phyloP scores from a whole-genome alignment of 768 basidiomycete genomes.

The Russula brevipes region DNA sequence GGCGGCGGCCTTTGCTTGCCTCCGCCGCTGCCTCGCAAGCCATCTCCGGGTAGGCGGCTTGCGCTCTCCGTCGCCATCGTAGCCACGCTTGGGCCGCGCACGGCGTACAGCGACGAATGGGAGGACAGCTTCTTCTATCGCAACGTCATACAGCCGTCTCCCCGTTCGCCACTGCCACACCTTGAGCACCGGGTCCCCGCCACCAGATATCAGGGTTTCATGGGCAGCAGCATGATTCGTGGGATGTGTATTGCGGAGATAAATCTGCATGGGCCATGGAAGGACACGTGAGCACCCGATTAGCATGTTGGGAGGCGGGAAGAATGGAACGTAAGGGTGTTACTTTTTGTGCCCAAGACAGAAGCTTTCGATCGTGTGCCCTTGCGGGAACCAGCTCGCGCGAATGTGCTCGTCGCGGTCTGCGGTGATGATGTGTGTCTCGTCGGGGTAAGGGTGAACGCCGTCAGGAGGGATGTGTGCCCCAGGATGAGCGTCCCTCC shows the following conservation, averaged over 20 bases:
- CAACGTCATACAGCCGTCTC: constrained; percentile 44
- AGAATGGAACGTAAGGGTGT: constrained; percentile 26
- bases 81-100: constrained; percentile 30
- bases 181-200: constrained; percentile 74
- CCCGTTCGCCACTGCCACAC: constrained; percentile 81
- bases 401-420: constrained; percentile 96
- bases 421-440: constrained; percentile 75
- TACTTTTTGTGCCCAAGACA: constrained; percentile 83
- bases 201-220: constrained; percentile 67
- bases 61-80: constrained; percentile 24
- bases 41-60: constrained; percentile 23
- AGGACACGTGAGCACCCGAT: not conserved
- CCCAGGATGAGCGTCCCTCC: constrained; percentile 72
- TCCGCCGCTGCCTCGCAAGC: constrained; percentile 19
- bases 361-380: constrained; percentile 80
- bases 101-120: constrained; percentile 38
- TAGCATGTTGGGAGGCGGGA: not conserved
- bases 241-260: constrained; percentile 80
- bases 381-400: constrained; percentile 83
- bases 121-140: constrained; percentile 38
- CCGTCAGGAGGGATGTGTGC: constrained; percentile 81
- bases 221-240: constrained; percentile 31
- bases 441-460: constrained; percentile 63
- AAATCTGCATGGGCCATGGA: constrained; percentile 45
- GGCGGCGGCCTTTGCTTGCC: constrained; percentile 22